phyloP scores from a whole-genome alignment of 148 eudicot genomes.

The Pharnaceum exiguum region DNA sequence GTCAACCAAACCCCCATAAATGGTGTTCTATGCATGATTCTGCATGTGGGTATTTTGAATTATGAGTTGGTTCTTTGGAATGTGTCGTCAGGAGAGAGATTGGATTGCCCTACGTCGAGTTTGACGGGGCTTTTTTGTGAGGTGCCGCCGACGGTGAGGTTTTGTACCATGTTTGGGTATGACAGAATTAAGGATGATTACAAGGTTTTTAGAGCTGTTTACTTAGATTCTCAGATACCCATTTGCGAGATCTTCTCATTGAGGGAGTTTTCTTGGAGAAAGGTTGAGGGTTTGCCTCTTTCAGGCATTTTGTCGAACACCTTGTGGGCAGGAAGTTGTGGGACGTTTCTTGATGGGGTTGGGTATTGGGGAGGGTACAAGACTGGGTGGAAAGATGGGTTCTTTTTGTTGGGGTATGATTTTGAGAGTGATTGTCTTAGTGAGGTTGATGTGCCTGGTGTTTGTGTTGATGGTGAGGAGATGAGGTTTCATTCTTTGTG shows the following conservation, averaged over 20 bases:
- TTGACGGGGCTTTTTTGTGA: conserved; percentile 19
- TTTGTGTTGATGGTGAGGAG: conserved; percentile 25
- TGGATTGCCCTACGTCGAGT: conserved; percentile 11
- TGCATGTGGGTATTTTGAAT: neutral
- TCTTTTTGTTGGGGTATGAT: conserved; percentile 14
- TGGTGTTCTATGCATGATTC: conserved; percentile 21
- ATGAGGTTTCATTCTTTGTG: conserved; percentile 26
- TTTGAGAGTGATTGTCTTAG: conserved; percentile 1
- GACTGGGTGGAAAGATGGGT: conserved; percentile 13
- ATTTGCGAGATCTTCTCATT: conserved; percentile 17
- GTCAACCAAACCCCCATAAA: conserved; percentile 10
- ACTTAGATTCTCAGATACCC: neutral
- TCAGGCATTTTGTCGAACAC: conserved; percentile 25
- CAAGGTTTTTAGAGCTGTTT: conserved; percentile 21
- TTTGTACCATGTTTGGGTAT: conserved; percentile 14
- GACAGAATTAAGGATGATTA: conserved; percentile 9
- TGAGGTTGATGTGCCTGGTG: conserved; percentile 1
- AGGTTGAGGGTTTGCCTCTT: neutral
- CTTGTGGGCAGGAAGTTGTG: conserved; percentile 22
- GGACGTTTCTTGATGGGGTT: conserved; percentile 20
- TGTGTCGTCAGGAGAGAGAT: conserved; percentile 2
- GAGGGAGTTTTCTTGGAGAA: conserved; percentile 12
- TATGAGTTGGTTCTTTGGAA: conserved; percentile 23
- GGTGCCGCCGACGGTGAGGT: conserved; percentile 19
- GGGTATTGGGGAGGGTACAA: conserved; percentile 24